Conservation (phyloP, 139 green algal genomes). For the Chlamydomonas urium region DNA sequence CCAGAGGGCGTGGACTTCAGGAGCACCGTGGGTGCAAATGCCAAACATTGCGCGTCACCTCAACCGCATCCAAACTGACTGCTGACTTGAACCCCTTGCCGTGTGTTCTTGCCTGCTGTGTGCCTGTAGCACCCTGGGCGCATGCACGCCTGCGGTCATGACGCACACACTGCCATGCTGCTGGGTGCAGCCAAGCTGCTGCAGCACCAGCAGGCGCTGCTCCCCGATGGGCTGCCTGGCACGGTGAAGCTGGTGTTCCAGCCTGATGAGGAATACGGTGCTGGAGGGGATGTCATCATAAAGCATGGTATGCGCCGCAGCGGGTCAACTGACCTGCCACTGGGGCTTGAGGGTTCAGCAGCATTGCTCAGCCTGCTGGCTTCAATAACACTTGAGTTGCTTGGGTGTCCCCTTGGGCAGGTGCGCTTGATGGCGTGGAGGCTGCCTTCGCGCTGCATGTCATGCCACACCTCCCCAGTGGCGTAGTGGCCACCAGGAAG, state of each 20-base stretch:
- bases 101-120: no score
- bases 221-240: background rate
- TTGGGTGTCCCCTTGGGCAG: constrained; percentile 32
- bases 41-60: no score
- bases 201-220: constrained; percentile 3
- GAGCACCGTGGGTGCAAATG: no score
- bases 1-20: no score
- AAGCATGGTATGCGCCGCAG: constrained; percentile 7
- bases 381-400: no score
- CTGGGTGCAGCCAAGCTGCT: constrained; percentile 69
- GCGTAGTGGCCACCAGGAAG: constrained; percentile 48
- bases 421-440: constrained; percentile 5
- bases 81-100: no score
- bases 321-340: constrained; percentile 60
- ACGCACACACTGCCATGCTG: constrained; percentile 83
- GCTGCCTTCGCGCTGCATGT: constrained; percentile 79
- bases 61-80: no score
- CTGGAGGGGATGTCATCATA: constrained; percentile 10
- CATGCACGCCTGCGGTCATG: constrained; percentile 93
- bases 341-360: no score
- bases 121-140: constrained; percentile 17
- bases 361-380: no score
- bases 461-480: constrained; percentile 61
- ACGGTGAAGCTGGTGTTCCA: constrained; percentile 20
- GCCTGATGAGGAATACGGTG: constrained; percentile 14